phyloP scores from a whole-genome alignment of 2,329 filamentous ascomycete species.

The Penicillium sp. region DNA sequence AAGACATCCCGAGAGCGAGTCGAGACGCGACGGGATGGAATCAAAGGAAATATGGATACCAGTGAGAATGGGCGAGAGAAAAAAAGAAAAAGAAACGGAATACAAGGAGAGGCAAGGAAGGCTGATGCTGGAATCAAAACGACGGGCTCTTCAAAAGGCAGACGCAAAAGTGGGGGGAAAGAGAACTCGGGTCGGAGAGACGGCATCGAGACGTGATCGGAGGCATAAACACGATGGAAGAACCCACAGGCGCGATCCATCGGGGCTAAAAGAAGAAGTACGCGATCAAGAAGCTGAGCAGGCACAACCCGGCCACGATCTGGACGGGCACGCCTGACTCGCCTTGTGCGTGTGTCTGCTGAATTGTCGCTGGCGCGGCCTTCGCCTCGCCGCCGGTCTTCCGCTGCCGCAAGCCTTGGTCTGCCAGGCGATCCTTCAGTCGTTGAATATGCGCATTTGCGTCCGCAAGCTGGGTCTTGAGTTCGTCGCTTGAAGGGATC shows the following conservation, averaged over 20 bases:
- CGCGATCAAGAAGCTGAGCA: constrained; percentile 87
- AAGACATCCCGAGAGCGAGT: constrained; percentile 1
- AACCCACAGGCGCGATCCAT: constrained; percentile 8
- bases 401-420: constrained; percentile 73
- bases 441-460: constrained; percentile 70
- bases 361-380: constrained; percentile 48
- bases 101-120: no score
- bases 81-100: constrained; percentile 18
- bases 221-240: constrained; percentile 18
- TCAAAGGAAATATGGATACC: constrained; percentile 20
- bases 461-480: constrained; percentile 70
- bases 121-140: constrained; percentile 30
- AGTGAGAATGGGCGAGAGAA: constrained; percentile 4
- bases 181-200: constrained; percentile 19
- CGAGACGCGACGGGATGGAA: neutral
- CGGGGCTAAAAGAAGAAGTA: constrained; percentile 85
- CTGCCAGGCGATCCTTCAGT: constrained; percentile 62
- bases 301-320: constrained; percentile 76
- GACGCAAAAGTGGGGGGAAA: constrained; percentile 17
- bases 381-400: constrained; percentile 62
- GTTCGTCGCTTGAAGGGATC: constrained; percentile 56
- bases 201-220: constrained; percentile 26
- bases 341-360: constrained; percentile 56
- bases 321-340: constrained; percentile 79
- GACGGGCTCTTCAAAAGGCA: constrained; percentile 27